Evolutionary conservation across 164 flowering plant genomes (phyloP).

Genomic region (Piper betle): DNA sequence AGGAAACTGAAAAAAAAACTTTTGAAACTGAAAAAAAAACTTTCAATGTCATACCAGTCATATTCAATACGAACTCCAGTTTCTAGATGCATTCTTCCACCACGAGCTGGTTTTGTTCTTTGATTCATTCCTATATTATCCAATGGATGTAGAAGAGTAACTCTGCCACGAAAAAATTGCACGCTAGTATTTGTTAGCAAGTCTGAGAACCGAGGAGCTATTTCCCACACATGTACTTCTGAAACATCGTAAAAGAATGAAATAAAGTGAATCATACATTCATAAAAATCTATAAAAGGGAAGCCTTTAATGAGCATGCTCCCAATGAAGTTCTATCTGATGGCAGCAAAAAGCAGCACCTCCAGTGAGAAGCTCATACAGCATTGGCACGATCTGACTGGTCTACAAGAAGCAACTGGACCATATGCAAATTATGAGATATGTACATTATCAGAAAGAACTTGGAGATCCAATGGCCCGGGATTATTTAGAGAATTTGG

Average conservation of each 20-base stretch:
- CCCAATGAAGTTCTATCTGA: background rate
- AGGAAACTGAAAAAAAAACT: background rate
- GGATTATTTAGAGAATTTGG: background rate
- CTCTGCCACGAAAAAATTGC: constrained; percentile 69
- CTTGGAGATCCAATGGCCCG: background rate
- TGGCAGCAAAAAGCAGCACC: constrained; percentile 27
- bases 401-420: constrained; percentile 83
- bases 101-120: constrained; percentile 22
- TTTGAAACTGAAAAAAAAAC: background rate
- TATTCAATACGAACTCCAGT: constrained; percentile 80
- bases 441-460: background rate
- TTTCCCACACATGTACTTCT: constrained; percentile 98
- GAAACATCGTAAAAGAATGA: constrained; percentile 15
- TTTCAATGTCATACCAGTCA: constrained; percentile 60
- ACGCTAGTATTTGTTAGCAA: constrained; percentile 62
- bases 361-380: constrained; percentile 95
- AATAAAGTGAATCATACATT: background rate
- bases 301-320: background rate
- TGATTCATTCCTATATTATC: constrained; percentile 40
- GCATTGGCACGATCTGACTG: constrained; percentile 88
- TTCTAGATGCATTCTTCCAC: constrained; percentile 78
- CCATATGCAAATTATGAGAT: background rate
- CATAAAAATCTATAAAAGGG: background rate
- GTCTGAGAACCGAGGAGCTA: constrained; percentile 91
- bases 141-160: constrained; percentile 47